A percentile compares a stretch with the other conserved stretches of the same genome.
Evolutionary conservation across 1,139 yeast genomes (phyloP).

Genomic region (Candida labiduridarum): DNA sequence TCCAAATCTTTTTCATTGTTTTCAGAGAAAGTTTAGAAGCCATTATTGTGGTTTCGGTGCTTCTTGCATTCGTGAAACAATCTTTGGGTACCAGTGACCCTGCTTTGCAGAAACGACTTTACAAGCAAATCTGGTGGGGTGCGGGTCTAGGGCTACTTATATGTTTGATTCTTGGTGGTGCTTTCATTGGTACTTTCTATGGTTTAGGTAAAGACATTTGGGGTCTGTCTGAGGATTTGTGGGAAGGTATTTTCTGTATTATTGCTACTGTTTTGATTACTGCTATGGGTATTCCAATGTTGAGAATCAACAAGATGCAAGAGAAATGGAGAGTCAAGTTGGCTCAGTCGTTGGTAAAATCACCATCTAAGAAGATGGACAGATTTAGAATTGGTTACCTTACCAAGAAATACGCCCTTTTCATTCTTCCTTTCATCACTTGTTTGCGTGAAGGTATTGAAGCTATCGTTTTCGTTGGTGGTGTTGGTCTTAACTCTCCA

Average conservation of each 20-base stretch:
- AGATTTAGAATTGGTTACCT: slow-evolving; percentile 35
- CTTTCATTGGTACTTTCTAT: slow-evolving; percentile 80
- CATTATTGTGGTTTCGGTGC: slow-evolving; percentile 79
- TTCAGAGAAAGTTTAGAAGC: slow-evolving; percentile 89
- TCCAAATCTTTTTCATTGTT: slow-evolving; percentile 72
- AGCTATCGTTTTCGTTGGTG: slow-evolving; percentile 85
- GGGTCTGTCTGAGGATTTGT: slow-evolving; percentile 80
- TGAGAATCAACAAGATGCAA: slow-evolving; percentile 82
- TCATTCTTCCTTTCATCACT: slow-evolving; percentile 73
- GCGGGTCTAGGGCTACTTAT: slow-evolving; percentile 64
- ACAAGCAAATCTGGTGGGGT: slow-evolving; percentile 77
- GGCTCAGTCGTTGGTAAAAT: slow-evolving; percentile 63
- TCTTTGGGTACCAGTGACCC: slow-evolving; percentile 58
- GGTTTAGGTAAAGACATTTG: slow-evolving; percentile 75
- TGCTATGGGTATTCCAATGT: slow-evolving; percentile 85
- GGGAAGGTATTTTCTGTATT: slow-evolving; percentile 84
- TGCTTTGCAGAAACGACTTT: slow-evolving; percentile 56
- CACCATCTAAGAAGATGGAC: slow-evolving; percentile 30
- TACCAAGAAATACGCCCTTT: slow-evolving; percentile 68
- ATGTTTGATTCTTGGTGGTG: slow-evolving; percentile 75
- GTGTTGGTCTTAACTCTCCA: slow-evolving; percentile 78
- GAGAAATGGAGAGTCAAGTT: slow-evolving; percentile 87
- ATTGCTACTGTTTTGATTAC: slow-evolving; percentile 81
- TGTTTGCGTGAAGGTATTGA: slow-evolving; percentile 85
- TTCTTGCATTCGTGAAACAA: slow-evolving; percentile 83